phyloP scores from a whole-genome alignment of 768 basidiomycete species.

The Sistotremastrum niveocremeum region DNA sequence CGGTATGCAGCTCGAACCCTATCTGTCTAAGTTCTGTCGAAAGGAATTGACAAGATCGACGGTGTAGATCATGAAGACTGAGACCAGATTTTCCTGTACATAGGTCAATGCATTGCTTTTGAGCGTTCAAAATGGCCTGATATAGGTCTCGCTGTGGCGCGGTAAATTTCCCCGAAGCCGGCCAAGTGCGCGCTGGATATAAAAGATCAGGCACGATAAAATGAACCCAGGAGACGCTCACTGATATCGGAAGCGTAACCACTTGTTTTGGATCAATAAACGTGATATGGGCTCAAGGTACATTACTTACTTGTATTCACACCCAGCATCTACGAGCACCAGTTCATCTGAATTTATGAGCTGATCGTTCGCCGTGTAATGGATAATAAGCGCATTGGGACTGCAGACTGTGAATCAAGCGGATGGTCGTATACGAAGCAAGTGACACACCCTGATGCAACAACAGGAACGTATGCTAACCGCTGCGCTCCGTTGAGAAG shows the following conservation, averaged over 20 bases:
- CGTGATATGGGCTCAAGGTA: background rate
- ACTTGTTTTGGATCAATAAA: conserved; percentile 22
- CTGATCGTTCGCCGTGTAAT: conserved; percentile 89
- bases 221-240: conserved; percentile 19
- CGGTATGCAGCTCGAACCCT: conserved; percentile 41
- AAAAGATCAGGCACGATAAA: conserved; percentile 8
- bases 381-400: conserved; percentile 80
- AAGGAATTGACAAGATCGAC: conserved; percentile 51
- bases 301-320: conserved; percentile 67
- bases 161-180: conserved; percentile 70
- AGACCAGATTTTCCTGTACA: conserved; percentile 46
- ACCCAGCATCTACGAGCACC: conserved; percentile 82
- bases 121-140: conserved; percentile 55
- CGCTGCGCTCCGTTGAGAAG: conserved; percentile 67
- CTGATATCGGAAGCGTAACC: conserved; percentile 95
- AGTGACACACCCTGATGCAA: conserved; percentile 68
- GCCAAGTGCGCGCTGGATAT: conserved; percentile 70
- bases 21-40: conserved; percentile 63
- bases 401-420: conserved; percentile 23
- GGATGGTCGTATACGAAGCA: background rate
- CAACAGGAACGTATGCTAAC: conserved; percentile 94
- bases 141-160: conserved; percentile 77
- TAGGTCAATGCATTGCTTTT: conserved; percentile 49
- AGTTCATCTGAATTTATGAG: conserved; percentile 56
- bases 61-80: conserved; percentile 67